phyloP scores from a whole-genome alignment of 305 asterid species.

The Andrographis paniculata region DNA sequence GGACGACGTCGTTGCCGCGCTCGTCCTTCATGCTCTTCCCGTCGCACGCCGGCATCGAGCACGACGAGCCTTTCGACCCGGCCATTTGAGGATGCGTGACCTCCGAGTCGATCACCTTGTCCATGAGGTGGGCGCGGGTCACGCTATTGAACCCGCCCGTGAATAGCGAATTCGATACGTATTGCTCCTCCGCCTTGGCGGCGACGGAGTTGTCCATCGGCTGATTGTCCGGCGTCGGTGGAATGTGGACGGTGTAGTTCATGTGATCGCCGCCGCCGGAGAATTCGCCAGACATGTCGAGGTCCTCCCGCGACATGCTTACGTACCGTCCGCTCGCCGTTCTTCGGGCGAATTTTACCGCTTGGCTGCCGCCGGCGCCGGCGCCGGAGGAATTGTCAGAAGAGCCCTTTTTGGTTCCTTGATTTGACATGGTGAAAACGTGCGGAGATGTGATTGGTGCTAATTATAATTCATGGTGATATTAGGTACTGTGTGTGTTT shows the following conservation, averaged over 20 bases:
- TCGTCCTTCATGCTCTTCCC: slow-evolving; percentile 60
- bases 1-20: slow-evolving; percentile 57
- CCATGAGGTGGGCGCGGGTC: slow-evolving; percentile 77
- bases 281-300: slow-evolving; percentile 68
- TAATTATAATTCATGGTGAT: too few relatives aligned
- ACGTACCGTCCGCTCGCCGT: slow-evolving; percentile 68
- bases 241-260: slow-evolving; percentile 69
- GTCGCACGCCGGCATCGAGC: slow-evolving; percentile 66
- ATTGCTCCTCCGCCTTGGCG: slow-evolving; percentile 67
- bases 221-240: slow-evolving; percentile 72
- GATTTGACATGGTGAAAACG: too few relatives aligned
- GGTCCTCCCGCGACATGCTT: slow-evolving; percentile 60
- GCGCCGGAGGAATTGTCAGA: too few relatives aligned
- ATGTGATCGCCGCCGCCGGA: slow-evolving; percentile 43
- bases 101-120: slow-evolving; percentile 64
- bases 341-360: slow-evolving; percentile 45
- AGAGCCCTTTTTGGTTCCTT: too few relatives aligned
- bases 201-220: slow-evolving; percentile 40
- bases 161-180: slow-evolving; percentile 62
- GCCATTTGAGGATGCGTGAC: slow-evolving; percentile 74
- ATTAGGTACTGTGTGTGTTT: too few relatives aligned
- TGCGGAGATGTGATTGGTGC: too few relatives aligned
- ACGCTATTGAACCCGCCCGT: slow-evolving; percentile 66
- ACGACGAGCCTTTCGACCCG: slow-evolving; percentile 71
- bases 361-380: too few relatives aligned